These are phyloP conservation scores for Lactarius vividus DNA, from an alignment of 768 basidiomycete species.

Conservation along the genomic window DNA sequence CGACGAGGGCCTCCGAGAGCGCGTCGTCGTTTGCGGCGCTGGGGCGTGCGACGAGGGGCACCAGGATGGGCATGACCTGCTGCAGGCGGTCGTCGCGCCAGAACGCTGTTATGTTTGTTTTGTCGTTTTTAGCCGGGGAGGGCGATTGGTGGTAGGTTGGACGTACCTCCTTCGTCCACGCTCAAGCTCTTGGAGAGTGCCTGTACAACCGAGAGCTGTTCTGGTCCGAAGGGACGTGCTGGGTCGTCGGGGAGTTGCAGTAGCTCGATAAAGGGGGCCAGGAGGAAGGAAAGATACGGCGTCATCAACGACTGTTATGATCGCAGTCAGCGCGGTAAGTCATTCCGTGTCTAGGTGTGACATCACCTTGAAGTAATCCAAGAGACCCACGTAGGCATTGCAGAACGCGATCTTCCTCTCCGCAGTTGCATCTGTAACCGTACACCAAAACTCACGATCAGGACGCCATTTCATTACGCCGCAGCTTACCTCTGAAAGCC, in stretches of 20 bases:
- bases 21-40: conserved; percentile 26
- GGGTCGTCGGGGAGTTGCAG: conserved; percentile 50
- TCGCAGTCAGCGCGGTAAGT: neutral
- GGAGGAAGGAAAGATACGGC: conserved; percentile 81
- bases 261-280: conserved; percentile 62
- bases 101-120: conserved; percentile 56
- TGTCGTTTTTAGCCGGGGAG: conserved; percentile 1
- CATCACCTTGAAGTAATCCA: conserved; percentile 85
- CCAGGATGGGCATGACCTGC: conserved; percentile 45
- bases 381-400: conserved; percentile 64
- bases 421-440: conserved; percentile 32
- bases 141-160: neutral
- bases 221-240: conserved; percentile 33
- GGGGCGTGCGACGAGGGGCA: conserved; percentile 15
- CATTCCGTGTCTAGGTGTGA: neutral
- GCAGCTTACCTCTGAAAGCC: conserved; percentile 61
- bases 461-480: too few relatives aligned
- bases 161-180: conserved; percentile 78
- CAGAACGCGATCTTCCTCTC: conserved; percentile 70
- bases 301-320: conserved; percentile 73
- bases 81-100: conserved; percentile 85
- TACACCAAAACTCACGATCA: conserved; percentile 17
- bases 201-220: conserved; percentile 55
- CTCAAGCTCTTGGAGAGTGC: conserved; percentile 67
- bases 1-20: conserved; percentile 51